phyloP scores from a whole-genome alignment of 2,329 filamentous ascomycete genomes.

The Capronia coronata region DNA sequence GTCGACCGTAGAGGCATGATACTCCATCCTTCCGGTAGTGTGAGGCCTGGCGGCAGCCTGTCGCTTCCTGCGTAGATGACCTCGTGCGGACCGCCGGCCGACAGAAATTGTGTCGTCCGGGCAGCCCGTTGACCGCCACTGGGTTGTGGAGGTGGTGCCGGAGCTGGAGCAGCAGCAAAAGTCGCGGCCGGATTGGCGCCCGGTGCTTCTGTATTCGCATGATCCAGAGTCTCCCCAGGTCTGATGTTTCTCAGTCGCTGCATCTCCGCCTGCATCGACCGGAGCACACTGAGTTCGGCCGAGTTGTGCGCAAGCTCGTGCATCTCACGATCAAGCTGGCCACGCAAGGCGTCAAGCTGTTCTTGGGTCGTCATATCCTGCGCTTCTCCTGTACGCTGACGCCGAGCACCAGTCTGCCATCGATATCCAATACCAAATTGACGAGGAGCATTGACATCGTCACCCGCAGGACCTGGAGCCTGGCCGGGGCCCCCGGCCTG shows the following conservation, averaged over 20 bases:
- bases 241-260: slow-evolving; percentile 55
- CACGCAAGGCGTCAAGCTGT: slow-evolving; percentile 61
- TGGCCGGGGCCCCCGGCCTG: slow-evolving; percentile 31
- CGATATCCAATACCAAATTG: slow-evolving; percentile 40
- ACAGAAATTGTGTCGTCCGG: background rate
- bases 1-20: slow-evolving; percentile 37
- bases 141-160: background rate
- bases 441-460: slow-evolving; percentile 32
- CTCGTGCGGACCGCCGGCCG: slow-evolving; percentile 27
- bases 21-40: slow-evolving; percentile 49
- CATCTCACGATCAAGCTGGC: slow-evolving; percentile 63
- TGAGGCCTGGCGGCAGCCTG: slow-evolving; percentile 46
- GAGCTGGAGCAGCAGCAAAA: slow-evolving; percentile 17
- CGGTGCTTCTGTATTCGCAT: background rate
- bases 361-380: slow-evolving; percentile 30
- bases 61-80: slow-evolving; percentile 40
- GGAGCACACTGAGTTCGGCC: slow-evolving; percentile 62
- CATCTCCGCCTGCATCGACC: slow-evolving; percentile 61
- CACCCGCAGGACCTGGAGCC: slow-evolving; percentile 28
- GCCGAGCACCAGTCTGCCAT: slow-evolving; percentile 27
- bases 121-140: slow-evolving; percentile 13
- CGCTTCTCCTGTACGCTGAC: slow-evolving; percentile 24
- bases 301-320: slow-evolving; percentile 56
- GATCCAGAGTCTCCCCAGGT: slow-evolving; percentile 6
- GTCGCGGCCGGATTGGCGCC: too few species aligned